These are phyloP conservation scores for Gaultheria prostrata DNA, from an alignment of 148 eudicot genomes.

Conservation along the genomic window DNA sequence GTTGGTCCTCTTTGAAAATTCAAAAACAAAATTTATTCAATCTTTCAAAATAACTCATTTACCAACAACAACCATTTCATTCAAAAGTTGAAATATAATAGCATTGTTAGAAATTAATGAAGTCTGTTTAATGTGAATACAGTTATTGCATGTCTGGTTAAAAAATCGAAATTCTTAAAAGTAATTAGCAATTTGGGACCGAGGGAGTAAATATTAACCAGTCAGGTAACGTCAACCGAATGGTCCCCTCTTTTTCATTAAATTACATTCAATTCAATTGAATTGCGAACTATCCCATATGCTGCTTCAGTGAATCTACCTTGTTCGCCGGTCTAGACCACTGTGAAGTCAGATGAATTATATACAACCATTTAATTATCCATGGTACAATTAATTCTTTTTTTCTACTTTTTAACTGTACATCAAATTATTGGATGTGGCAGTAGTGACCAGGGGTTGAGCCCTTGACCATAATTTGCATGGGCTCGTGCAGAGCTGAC, in stretches of 20 bases:
- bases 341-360: constrained; percentile 13
- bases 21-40: no score
- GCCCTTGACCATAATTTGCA: background rate
- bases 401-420: background rate
- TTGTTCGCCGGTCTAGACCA: background rate
- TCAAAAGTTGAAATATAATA: no score
- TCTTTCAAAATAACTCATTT: no score
- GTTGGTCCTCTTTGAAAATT: no score
- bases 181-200: no score
- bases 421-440: constrained; percentile 1
- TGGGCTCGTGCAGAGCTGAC: background rate
- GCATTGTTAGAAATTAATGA: no score
- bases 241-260: background rate
- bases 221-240: background rate
- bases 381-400: background rate
- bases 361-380: background rate
- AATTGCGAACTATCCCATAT: constrained; percentile 12
- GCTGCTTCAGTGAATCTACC: background rate
- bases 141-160: no score
- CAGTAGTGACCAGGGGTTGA: background rate
- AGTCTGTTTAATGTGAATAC: no score
- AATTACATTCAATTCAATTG: constrained; percentile 8
- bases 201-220: no score
- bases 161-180: no score
- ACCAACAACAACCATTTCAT: no score